Percentiles rank a stretch among this genome's conserved stretches.
Conservation (phyloP, 2,329 filamentous ascomycete genomes). For the Microsporum ferrugineum region DNA sequence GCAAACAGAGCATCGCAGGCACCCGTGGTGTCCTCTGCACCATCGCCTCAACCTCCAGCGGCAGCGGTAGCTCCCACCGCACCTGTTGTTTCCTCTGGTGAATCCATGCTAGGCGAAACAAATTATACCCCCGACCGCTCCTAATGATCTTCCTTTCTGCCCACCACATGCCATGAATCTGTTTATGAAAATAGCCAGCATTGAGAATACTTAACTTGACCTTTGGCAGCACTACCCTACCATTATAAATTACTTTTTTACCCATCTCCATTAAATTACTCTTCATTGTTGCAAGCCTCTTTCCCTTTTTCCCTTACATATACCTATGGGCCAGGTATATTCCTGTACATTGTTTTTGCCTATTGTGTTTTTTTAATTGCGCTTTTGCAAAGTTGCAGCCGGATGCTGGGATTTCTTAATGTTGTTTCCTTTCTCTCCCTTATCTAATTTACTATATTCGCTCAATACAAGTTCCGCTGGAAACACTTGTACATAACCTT, state of each 20-base stretch:
- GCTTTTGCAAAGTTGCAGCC: background rate
- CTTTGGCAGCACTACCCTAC: background rate
- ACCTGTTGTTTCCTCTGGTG: conserved; percentile 44
- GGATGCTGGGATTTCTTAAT: background rate
- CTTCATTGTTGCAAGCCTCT: background rate
- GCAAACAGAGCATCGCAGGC: conserved; percentile 37
- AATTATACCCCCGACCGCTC: conserved; percentile 55
- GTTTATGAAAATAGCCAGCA: background rate
- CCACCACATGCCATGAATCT: background rate
- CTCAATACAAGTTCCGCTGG: background rate
- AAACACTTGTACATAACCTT: background rate
- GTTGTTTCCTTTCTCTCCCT: background rate
- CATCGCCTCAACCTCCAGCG: conserved; percentile 41
- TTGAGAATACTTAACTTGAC: background rate
- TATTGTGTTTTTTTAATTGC: background rate
- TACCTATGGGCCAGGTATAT: background rate
- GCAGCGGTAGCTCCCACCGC: conserved; percentile 40
- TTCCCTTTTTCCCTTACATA: background rate
- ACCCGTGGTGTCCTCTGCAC: conserved; percentile 29
- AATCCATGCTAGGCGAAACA: conserved; percentile 55
- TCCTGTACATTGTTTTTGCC: background rate
- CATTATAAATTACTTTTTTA: background rate
- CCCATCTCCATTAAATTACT: no score
- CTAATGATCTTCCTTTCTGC: conserved; percentile 11
- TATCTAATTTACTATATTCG: background rate